Conservation (phyloP, 2,329 filamentous ascomycete genomes). For the Ascochyta koolunga region DNA sequence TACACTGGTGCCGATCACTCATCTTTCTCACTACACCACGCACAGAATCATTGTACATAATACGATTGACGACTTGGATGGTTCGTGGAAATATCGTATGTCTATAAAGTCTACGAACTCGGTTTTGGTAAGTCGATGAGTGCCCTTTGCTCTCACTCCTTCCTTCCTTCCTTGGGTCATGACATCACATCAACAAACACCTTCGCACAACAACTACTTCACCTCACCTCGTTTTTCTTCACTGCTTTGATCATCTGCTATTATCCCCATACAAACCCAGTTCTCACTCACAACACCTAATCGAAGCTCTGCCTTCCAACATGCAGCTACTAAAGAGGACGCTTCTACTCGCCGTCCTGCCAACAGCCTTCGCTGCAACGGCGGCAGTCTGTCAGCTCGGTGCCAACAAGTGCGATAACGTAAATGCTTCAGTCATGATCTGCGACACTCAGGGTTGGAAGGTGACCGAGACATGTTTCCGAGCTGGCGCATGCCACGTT, state of each 20-base stretch:
- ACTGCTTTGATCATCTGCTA: neutral
- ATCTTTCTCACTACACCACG: no score
- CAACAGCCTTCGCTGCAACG: neutral
- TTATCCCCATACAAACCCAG: neutral
- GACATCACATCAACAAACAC: neutral
- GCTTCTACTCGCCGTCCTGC: neutral
- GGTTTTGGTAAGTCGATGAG: neutral
- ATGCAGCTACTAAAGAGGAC: neutral
- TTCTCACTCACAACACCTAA: no score
- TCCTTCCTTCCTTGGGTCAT: neutral
- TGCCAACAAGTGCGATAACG: conserved; percentile 6
- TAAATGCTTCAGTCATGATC: neutral
- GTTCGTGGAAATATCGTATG: no score
- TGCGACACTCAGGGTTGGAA: conserved; percentile 1
- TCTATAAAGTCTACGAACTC: neutral
- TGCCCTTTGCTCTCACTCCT: neutral
- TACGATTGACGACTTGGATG: no score
- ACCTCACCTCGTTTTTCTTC: no score
- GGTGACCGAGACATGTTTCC: neutral
- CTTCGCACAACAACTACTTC: neutral
- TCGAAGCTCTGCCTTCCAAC: neutral
- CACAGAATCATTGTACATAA: no score
- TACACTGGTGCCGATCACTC: no score
- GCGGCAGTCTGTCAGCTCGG: neutral
- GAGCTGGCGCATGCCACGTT: neutral